Conservation (phyloP, 106 monocot species). For the Acanthochlamys bracteata region DNA sequence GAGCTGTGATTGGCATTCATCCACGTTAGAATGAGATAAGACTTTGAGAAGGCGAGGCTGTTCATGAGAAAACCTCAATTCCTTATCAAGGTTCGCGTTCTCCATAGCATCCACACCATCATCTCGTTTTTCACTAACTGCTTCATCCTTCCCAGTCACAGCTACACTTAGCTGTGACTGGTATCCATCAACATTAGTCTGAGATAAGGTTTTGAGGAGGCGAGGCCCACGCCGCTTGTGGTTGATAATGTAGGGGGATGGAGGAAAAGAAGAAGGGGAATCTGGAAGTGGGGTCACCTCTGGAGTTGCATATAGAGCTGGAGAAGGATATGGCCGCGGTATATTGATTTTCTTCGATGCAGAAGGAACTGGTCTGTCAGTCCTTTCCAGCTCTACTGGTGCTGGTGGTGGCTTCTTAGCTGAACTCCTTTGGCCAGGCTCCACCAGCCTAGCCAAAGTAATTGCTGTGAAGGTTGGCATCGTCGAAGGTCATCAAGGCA, state of each 20-base stretch:
- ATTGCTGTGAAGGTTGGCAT: constrained; percentile 58
- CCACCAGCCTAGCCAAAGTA: constrained; percentile 45
- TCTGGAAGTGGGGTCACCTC: constrained; percentile 30
- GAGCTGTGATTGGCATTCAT: neutral
- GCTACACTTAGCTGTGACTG: neutral
- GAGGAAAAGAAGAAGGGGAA: constrained; percentile 35
- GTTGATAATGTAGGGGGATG: constrained; percentile 40
- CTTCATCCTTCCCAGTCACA: constrained; percentile 7
- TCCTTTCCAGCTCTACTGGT: constrained; percentile 7
- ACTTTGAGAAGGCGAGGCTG: constrained; percentile 38
- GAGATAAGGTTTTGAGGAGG: constrained; percentile 30
- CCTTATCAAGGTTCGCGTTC: too few species aligned
- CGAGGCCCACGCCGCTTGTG: constrained; percentile 56
- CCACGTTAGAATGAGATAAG: constrained; percentile 15
- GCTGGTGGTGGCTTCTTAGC: constrained; percentile 10
- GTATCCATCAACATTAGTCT: constrained; percentile 6
- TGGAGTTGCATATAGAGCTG: constrained; percentile 58
- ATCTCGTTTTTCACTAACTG: constrained; percentile 1
- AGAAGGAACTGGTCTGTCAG: neutral
- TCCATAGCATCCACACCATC: too few species aligned
- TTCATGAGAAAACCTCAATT: too few species aligned
- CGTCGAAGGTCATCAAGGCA: too few species aligned
- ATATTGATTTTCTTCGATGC: constrained; percentile 5
- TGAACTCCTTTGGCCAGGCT: constrained; percentile 33
- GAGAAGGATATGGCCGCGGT: constrained; percentile 14